Evolutionary conservation across 2,329 filamentous ascomycete genomes (phyloP).

Genomic region (Acephala macrosclerotiorum): DNA sequence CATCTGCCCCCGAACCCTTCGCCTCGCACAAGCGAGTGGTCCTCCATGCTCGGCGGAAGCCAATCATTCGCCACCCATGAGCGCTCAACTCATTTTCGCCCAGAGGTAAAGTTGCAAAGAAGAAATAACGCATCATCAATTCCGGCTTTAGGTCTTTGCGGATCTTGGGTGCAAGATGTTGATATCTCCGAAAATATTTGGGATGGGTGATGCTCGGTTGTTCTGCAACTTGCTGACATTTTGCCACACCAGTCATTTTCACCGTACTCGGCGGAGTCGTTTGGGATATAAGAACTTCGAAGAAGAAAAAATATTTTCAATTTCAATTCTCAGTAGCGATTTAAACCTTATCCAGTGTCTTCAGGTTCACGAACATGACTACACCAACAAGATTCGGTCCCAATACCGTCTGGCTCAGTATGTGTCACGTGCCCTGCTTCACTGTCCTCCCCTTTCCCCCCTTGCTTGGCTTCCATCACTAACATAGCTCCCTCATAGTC

Average conservation of each 20-base stretch:
- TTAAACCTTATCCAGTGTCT: neutral
- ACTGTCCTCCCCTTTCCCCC: neutral
- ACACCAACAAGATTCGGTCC: neutral
- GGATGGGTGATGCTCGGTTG: neutral
- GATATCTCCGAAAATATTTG: neutral
- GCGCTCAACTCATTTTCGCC: no score
- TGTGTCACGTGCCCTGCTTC: neutral
- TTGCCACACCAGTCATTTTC: neutral
- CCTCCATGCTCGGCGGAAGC: neutral
- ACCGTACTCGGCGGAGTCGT: neutral
- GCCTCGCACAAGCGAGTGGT: neutral
- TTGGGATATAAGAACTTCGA: neutral
- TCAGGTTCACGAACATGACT: neutral
- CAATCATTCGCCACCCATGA: neutral
- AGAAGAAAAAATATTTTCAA: neutral
- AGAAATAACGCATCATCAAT: no score
- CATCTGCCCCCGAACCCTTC: neutral
- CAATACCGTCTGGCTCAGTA: slow-evolving; percentile 4
- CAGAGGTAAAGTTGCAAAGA: no score
- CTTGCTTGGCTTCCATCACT: neutral
- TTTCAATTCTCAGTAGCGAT: neutral
- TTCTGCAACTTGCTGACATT: slow-evolving; percentile 5
- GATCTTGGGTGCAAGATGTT: neutral
- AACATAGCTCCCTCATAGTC: slow-evolving; percentile 35
- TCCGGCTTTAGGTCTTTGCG: no score